phyloP scores from a whole-genome alignment of 306 rosid genomes.

The Hippophae rhamnoides region DNA sequence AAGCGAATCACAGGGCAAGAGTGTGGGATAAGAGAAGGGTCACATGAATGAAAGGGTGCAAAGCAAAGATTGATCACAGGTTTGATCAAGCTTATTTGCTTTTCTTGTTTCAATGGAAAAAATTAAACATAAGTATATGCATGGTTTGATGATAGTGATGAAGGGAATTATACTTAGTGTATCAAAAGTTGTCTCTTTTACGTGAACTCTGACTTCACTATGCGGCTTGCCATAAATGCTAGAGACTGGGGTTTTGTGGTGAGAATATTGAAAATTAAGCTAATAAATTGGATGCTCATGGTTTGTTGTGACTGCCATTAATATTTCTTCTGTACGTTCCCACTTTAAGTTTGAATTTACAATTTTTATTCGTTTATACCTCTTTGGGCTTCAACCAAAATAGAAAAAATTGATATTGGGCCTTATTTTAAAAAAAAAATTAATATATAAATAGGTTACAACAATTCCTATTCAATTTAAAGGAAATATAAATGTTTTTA shows the following conservation, averaged over 20 bases:
- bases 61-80: conserved; percentile 39
- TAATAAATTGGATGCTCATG: conserved; percentile 32
- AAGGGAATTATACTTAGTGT: conserved; percentile 21
- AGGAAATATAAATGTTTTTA: no score
- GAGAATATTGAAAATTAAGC: neutral
- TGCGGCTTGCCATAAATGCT: conserved; percentile 25
- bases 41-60: conserved; percentile 53
- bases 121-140: neutral
- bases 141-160: neutral
- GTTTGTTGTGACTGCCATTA: conserved; percentile 56
- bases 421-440: no score
- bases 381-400: no score
- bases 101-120: conserved; percentile 26
- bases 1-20: conserved; percentile 59
- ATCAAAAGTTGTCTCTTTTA: conserved; percentile 26
- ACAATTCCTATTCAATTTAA: no score
- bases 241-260: neutral
- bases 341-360: neutral
- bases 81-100: conserved; percentile 16
- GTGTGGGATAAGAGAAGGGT: conserved; percentile 12
- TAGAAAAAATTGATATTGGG: no score
- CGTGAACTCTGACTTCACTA: conserved; percentile 37
- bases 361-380: no score
- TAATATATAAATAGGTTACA: no score
- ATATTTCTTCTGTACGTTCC: conserved; percentile 14